Base-by-base conservation (phyloP, 2,329 filamentous ascomycete genomes). In the Pezicula radicicola region DNA sequence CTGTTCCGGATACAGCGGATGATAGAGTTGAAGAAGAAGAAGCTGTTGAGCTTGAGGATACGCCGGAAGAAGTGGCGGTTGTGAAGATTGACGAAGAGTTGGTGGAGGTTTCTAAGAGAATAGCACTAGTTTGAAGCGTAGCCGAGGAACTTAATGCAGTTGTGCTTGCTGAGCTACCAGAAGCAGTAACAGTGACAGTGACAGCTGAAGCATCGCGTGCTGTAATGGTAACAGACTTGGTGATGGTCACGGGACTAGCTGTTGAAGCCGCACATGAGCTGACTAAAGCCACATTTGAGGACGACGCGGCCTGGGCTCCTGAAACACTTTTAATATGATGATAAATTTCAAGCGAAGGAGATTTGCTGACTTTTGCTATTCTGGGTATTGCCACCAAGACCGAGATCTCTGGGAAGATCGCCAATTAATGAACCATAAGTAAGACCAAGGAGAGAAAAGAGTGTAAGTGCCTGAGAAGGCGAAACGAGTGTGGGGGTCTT, bases 401-500 rank as follows among this genome's bases (percentile, higher is more conserved):
- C 30, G 12, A 33, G 30, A 16, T 28, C 42, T 12, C 6, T 27
- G 5, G 33, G 13, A 6, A 45, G 25, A 27, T 44, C 41, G 8
- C 18, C 25, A 21, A 44, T n/a, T 25, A 21, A 28, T 15, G 42
- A 45, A 30, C 12, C 42, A 45, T 18, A 45, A 28, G 42, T 45
- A 13, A 45, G 42, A 13, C 42, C 42, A 16, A 45, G 27, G 28
- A 45, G 25, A 30, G 42, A 45, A 45, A 45, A 6, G 42, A 45
- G 4, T 27, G 42, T 45, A 18, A 45, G 42, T 45, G 42, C 42
- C 27, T 21, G 27, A 9, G 19, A 15, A 21, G 27, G 19, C 25
- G 42, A 28, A 45, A 45, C 42, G 42, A 45, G 21, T 45, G 42
- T 45, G 27, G 42, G 42, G 25, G 42, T 45, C 42, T 15, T 45